Evolutionary conservation across 139 green algal genomes (phyloP).

Genomic region (Chlamydomonas urium): DNA sequence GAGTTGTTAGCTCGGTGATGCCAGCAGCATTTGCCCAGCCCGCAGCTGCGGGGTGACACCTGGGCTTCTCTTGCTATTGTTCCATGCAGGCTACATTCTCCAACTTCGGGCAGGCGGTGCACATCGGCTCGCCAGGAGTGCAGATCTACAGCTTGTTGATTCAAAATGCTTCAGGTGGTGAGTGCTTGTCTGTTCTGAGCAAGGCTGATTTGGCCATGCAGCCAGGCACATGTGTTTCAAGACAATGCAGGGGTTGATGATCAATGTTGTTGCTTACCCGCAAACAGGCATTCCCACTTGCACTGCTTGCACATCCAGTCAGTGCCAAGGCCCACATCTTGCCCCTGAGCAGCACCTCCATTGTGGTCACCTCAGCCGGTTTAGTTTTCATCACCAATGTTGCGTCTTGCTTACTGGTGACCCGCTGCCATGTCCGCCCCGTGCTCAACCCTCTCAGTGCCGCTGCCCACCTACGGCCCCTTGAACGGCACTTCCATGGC

Average conservation of each 20-base stretch:
- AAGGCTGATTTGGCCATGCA: neutral
- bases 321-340: neutral
- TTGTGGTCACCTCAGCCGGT: too few species aligned
- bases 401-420: too few species aligned
- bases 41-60: neutral
- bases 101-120: constrained; percentile 9
- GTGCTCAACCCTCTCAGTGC: neutral
- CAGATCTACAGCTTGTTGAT: constrained; percentile 10
- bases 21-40: neutral
- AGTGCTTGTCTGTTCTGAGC: too few species aligned
- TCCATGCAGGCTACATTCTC: constrained; percentile 14
- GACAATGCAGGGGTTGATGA: too few species aligned
- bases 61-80: neutral
- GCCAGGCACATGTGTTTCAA: too few species aligned
- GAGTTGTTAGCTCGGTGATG: neutral
- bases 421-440: too few species aligned
- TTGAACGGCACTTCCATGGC: constrained; percentile 21
- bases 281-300: neutral
- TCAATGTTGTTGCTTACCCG: neutral
- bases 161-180: neutral
- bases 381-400: too few species aligned
- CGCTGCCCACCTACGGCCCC: constrained; percentile 8
- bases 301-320: neutral
- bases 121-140: constrained; percentile 4
- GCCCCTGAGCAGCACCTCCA: too few species aligned